phyloP scores from a whole-genome alignment of 805 yeast genomes.

The Saccharomycopsis fermentans region DNA sequence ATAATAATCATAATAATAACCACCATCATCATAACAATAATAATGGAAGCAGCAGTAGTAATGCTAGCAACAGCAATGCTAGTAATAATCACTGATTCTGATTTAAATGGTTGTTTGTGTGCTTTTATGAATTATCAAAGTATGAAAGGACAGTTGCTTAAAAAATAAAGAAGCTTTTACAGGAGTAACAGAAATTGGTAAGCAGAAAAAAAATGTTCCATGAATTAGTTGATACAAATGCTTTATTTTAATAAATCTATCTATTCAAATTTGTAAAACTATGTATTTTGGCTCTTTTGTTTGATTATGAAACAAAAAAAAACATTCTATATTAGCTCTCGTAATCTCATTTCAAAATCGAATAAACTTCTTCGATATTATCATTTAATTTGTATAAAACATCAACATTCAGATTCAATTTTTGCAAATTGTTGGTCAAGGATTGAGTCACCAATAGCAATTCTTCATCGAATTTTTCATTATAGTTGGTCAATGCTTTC shows the following conservation, averaged over 20 bases:
- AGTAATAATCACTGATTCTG: neutral
- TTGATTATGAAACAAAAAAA: too few species aligned
- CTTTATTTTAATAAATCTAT: too few species aligned
- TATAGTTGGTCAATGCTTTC: neutral
- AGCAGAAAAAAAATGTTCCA: too few species aligned
- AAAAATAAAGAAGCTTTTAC: too few species aligned
- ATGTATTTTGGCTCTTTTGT: too few species aligned
- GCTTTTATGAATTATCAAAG: too few species aligned
- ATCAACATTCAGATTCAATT: conserved; percentile 6
- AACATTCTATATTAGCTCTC: too few species aligned
- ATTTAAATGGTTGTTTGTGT: neutral
- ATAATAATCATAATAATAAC: neutral
- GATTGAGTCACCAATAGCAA: neutral
- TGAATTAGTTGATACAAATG: too few species aligned
- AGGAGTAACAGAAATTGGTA: too few species aligned
- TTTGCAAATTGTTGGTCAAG: neutral
- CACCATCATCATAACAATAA: neutral
- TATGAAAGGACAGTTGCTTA: too few species aligned
- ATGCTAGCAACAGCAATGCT: neutral
- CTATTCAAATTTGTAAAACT: too few species aligned
- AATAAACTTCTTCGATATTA: neutral
- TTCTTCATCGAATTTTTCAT: conserved; percentile 4
- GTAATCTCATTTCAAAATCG: neutral
- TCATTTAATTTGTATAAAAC: conserved; percentile 5
- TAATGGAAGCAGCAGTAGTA: neutral